Conservation (phyloP, 2,329 filamentous ascomycete species). For the Clarireedia sp. region DNA sequence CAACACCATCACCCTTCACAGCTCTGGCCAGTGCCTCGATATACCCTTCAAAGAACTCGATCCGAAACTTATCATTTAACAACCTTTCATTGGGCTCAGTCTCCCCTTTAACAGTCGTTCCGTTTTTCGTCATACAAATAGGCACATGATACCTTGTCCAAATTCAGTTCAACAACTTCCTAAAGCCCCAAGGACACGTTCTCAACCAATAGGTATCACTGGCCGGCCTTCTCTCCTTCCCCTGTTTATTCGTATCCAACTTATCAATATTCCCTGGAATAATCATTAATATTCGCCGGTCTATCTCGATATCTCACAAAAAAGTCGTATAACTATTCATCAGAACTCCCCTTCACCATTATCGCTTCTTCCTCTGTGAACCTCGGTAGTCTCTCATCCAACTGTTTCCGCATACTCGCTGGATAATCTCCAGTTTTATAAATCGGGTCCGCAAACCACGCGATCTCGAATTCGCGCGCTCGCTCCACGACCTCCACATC, state of each 20-base stretch:
- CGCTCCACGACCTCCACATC: slow-evolving; percentile 68
- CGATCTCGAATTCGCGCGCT: slow-evolving; percentile 78
- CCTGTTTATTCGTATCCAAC: slow-evolving; percentile 61
- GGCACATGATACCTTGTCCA: slow-evolving; percentile 68
- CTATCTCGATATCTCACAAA: slow-evolving; percentile 66
- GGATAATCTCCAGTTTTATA: slow-evolving; percentile 73
- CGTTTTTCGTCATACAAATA: slow-evolving; percentile 85
- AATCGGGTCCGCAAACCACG: slow-evolving; percentile 80
- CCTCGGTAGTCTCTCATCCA: slow-evolving; percentile 67
- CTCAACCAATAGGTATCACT: slow-evolving; percentile 76
- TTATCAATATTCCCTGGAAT: slow-evolving; percentile 67
- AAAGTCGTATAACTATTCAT: slow-evolving; percentile 91
- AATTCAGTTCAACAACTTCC: slow-evolving; percentile 67
- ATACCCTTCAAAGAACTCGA: slow-evolving; percentile 69
- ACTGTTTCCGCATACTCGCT: slow-evolving; percentile 71
- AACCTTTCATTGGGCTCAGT: slow-evolving; percentile 63
- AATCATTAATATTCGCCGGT: slow-evolving; percentile 55
- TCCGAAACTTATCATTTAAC: slow-evolving; percentile 71
- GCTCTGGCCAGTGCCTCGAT: slow-evolving; percentile 69
- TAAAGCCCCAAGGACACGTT: slow-evolving; percentile 66
- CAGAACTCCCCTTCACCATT: slow-evolving; percentile 70
- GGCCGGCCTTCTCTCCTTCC: slow-evolving; percentile 66
- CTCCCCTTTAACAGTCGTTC: slow-evolving; percentile 74
- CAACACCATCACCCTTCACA: slow-evolving; percentile 60
- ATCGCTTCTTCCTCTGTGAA: slow-evolving; percentile 61